Percentiles rank a stretch among this genome's conserved stretches.
These are phyloP conservation scores for Backusella luteola DNA, from an alignment of 192 early-diverging fungal species.

Conservation along the genomic window DNA sequence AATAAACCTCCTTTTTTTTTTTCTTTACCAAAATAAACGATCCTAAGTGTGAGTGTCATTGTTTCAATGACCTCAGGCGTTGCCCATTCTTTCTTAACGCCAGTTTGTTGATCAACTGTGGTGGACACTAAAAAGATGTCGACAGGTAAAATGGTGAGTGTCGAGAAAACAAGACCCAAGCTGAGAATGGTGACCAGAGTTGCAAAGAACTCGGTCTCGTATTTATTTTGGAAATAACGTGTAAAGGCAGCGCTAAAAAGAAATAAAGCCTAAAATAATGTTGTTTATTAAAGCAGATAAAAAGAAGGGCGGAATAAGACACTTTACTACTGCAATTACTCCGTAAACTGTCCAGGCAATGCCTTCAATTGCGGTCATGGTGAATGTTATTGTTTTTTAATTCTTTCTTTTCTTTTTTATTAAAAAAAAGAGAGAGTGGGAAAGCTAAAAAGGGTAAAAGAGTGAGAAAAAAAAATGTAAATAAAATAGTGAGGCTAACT, in stretches of 20 bases:
- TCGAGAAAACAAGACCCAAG: slow-evolving; percentile 46
- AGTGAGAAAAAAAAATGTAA: neutral
- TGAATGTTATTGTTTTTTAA: neutral
- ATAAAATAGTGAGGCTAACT: neutral
- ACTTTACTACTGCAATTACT: slow-evolving; percentile 42
- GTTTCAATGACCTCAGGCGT: slow-evolving; percentile 44
- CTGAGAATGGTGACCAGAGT: slow-evolving; percentile 48
- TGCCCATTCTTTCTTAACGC: slow-evolving; percentile 58
- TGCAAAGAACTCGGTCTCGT: slow-evolving; percentile 51
- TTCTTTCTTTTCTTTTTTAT: neutral
- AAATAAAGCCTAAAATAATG: slow-evolving; percentile 36
- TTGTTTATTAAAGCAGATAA: neutral
- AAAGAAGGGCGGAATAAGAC: neutral
- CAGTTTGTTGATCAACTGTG: slow-evolving; percentile 47
- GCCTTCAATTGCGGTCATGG: slow-evolving; percentile 34
- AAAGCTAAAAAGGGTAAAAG: neutral
- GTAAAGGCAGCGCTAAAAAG: slow-evolving; percentile 48
- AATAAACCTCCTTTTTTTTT: neutral
- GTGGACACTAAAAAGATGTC: slow-evolving; percentile 61
- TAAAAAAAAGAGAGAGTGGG: neutral
- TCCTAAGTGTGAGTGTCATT: slow-evolving; percentile 38
- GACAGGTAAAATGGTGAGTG: slow-evolving; percentile 51
- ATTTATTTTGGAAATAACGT: slow-evolving; percentile 48
- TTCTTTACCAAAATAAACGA: slow-evolving; percentile 50
- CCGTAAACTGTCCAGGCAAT: slow-evolving; percentile 50